Evolutionary conservation across 1,139 yeast genomes (phyloP), one percentile per base, ranked within the genome.

Genomic region (Spencermartinsiella ligniputridi): DNA sequence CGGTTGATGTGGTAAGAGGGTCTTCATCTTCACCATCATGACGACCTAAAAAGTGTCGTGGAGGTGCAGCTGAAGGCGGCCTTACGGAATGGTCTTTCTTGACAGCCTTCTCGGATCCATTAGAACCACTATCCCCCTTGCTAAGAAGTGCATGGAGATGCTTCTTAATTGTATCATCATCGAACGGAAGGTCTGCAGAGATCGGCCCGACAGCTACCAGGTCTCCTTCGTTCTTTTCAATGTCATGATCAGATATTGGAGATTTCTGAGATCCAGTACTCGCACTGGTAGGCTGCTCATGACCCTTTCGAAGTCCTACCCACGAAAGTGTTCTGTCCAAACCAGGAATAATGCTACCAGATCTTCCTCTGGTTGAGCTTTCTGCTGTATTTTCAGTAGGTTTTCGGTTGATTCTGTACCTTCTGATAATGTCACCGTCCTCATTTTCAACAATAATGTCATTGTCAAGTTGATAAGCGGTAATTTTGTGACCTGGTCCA

Each of bases 371-470:
- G 15, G 2, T 40, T 17, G 39, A 32, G 5, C 15, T 5, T 27
- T 27, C 32, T 27, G 32, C 32, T 4, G 15, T 4, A 18, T 22
- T 24, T 18, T 19, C 32, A 17, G n/a, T 19, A 1, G 55, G 57
- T 51, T 79, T 86, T 15, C 76, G 74, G 54, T 82, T 84, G 44
- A 88, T 81, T 55, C 71, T 77, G 66, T 89, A 92, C 47, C 96
- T 74, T 58, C 96, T 78, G 38, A 92, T 71, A 47, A 92, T 79
- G 55, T 92, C 97, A 53, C 98, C 98, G 30, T 89, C 96, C 39
- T 78, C 88, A 59, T 89, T 86, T 63, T 92, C 98, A 51, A 92
- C 83, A 49, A 89, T 74, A 46, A 92, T 78, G 51, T 81, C 72
- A 58, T 88, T 79, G 58, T 83, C 95, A 40, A 79, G 67, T 57